Percentiles rank a stretch among this genome's conserved stretches.
Evolutionary conservation across 1,284 basidiomycete species (phyloP).

Genomic region (Puccinia hordei): DNA sequence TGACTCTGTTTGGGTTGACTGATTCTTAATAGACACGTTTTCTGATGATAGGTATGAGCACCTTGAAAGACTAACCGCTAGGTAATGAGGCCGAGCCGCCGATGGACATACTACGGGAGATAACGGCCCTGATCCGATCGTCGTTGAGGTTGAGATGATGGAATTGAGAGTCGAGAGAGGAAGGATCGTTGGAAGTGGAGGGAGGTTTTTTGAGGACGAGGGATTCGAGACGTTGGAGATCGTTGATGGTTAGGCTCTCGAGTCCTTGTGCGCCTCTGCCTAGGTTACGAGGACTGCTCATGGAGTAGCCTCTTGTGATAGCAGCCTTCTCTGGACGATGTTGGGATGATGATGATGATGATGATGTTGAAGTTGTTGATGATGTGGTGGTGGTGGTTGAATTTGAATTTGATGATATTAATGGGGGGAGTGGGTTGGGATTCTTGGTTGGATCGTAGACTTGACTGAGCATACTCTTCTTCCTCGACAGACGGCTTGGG

Average conservation of each 20-base stretch:
- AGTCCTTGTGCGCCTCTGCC: slow-evolving; percentile 62
- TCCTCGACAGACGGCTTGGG: slow-evolving; percentile 68
- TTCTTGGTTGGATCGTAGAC: slow-evolving; percentile 70
- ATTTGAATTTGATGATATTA: too few relatives aligned
- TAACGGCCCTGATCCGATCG: slow-evolving; percentile 65
- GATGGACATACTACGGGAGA: slow-evolving; percentile 78
- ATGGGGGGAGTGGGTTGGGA: slow-evolving; percentile 53
- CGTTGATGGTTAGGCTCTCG: slow-evolving; percentile 75
- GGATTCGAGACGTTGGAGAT: slow-evolving; percentile 87
- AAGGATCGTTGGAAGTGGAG: slow-evolving; percentile 66
- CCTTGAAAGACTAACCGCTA: slow-evolving; percentile 2
- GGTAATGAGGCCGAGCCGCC: slow-evolving; percentile 11
- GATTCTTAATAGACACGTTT: too few relatives aligned
- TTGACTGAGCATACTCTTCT: slow-evolving; percentile 83
- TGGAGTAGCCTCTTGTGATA: slow-evolving; percentile 65
- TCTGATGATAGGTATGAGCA: too few relatives aligned
- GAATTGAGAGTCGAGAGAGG: slow-evolving; percentile 66
- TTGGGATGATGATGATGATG: slow-evolving; percentile 31
- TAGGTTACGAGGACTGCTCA: slow-evolving; percentile 70
- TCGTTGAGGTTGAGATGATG: slow-evolving; percentile 61
- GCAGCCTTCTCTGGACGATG: slow-evolving; percentile 53
- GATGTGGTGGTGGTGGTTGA: too few relatives aligned
- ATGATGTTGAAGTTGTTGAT: slow-evolving; percentile 61
- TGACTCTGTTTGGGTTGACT: too few relatives aligned
- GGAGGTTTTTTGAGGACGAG: slow-evolving; percentile 73